Percentiles rank a stretch among this genome's conserved stretches.
Conservation (phyloP, 805 yeast species). For the Nakazawaea pomicola region DNA sequence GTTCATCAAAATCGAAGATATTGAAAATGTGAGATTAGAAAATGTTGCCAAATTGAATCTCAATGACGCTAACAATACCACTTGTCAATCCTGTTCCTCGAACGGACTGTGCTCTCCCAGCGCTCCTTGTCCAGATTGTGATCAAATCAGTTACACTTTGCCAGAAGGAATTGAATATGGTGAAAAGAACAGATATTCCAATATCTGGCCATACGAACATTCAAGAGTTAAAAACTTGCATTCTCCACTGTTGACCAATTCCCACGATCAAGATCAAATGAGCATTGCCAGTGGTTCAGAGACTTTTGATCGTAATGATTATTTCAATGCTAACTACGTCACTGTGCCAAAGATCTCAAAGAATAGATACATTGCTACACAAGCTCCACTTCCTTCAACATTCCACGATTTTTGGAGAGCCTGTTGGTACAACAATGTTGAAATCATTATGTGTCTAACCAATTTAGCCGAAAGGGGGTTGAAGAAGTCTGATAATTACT, state of each 20-base stretch:
- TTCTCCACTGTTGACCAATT: conserved; percentile 15
- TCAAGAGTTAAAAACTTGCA: conserved; percentile 33
- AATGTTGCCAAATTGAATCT: conserved; percentile 20
- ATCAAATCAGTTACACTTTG: conserved; percentile 31
- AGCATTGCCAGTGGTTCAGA: too few relatives aligned
- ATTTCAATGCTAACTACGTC: conserved; percentile 41
- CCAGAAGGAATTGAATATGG: conserved; percentile 42
- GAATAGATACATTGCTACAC: conserved; percentile 38
- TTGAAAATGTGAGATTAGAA: conserved; percentile 33
- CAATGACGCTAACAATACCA: background rate
- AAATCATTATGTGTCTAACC: conserved; percentile 33
- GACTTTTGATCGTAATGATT: conserved; percentile 27
- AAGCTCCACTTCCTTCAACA: conserved; percentile 36
- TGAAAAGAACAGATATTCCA: conserved; percentile 38
- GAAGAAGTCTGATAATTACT: conserved; percentile 16
- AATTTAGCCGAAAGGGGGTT: conserved; percentile 19
- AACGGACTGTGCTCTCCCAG: conserved; percentile 32
- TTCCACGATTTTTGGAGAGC: conserved; percentile 40
- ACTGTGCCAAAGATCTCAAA: conserved; percentile 22
- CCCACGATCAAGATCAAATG: background rate
- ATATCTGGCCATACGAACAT: conserved; percentile 46
- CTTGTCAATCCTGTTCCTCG: background rate
- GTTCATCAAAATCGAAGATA: conserved; percentile 33
- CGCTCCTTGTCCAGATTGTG: conserved; percentile 38
- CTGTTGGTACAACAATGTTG: conserved; percentile 29